Evolutionary conservation across 2,329 filamentous ascomycete species (phyloP), one percentile per base, ranked within the genome.

Genomic region (Pseudocercospora ulei): DNA sequence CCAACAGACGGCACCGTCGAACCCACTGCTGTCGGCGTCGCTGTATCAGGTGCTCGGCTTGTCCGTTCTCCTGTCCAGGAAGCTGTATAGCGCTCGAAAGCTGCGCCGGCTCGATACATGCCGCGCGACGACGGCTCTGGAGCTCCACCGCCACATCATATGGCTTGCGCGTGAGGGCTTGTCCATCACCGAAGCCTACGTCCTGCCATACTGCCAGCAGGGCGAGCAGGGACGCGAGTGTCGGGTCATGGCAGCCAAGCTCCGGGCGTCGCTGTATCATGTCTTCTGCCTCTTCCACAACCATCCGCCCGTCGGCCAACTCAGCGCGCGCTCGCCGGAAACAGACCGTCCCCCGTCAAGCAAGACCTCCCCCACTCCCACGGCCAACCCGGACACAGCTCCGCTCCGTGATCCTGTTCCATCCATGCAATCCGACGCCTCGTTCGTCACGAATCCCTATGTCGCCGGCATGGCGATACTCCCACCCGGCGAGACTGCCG

Each of bases 281-380:
- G 85, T 98, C 50, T 94, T 94, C 60, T 90, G 93, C 38, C 73
- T 96, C 7, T 96, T 95, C 58, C 85, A 95, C 66, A 95, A 95
- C 62, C 77, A 84, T 37, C 88, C 88, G 0, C 72, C 80, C 0
- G 74, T 94, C 40, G 79, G 78, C 28, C 67, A 71, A 22, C 45
- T 58, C 20, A 70, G 75, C 24, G 44, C 50, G 9, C 44, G 53
- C 3, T 54, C 56, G 14, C 43, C 35, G 20, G 46, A 49, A 7
- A 34, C 41, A 12, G 45, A 39, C 4, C 55, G 48, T 24, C 46
- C 56, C 6, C 50, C 49, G 7, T 55, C 53, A 24, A 51, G 39
- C 38, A 40, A 41, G 3, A 49, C 28, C 8, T 36, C 31, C 11
- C 30, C 42, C 13, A 48, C 51, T 17, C 39, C 40, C n/a, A 48